A percentile compares a stretch with the other conserved stretches of the same genome.
These are phyloP conservation scores for Elongisporangium anandrum DNA, from an alignment of 352 stramenopile genomes.

Conservation along the genomic window DNA sequence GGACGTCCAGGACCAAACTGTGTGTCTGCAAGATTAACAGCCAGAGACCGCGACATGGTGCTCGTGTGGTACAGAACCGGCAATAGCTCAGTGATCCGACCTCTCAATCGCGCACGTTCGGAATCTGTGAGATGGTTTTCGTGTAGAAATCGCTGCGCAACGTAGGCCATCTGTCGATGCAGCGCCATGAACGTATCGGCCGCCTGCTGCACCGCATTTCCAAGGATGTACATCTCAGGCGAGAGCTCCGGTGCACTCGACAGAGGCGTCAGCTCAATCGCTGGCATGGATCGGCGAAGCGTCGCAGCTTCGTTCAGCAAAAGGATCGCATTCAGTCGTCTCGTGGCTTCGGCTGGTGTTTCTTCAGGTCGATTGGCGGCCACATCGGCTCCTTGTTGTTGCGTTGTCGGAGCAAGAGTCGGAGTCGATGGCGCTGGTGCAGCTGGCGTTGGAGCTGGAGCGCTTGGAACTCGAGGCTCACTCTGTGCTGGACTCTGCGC, in stretches of 20 bases:
- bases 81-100: slow-evolving; percentile 16
- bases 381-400: background rate
- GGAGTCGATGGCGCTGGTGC: background rate
- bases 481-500: background rate
- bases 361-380: background rate
- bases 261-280: slow-evolving; percentile 16
- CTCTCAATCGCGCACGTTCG: slow-evolving; percentile 17
- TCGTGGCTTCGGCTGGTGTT: background rate
- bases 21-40: slow-evolving; percentile 9
- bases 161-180: slow-evolving; percentile 27
- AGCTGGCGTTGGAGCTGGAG: background rate
- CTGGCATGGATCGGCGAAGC: slow-evolving; percentile 21
- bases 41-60: slow-evolving; percentile 6
- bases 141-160: slow-evolving; percentile 18
- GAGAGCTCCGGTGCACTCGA: slow-evolving; percentile 15
- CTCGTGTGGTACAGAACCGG: slow-evolving; percentile 13
- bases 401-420: background rate
- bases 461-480: background rate
- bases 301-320: slow-evolving; percentile 16
- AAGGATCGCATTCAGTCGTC: background rate
- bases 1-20: slow-evolving; percentile 8
- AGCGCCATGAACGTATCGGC: slow-evolving; percentile 31
- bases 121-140: slow-evolving; percentile 16
- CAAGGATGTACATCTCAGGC: slow-evolving; percentile 22
- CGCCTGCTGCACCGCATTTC: slow-evolving; percentile 21